These are phyloP conservation scores for Termitomyces eurrhizus DNA, from an alignment of 768 basidiomycete genomes.

Conservation along the genomic window DNA sequence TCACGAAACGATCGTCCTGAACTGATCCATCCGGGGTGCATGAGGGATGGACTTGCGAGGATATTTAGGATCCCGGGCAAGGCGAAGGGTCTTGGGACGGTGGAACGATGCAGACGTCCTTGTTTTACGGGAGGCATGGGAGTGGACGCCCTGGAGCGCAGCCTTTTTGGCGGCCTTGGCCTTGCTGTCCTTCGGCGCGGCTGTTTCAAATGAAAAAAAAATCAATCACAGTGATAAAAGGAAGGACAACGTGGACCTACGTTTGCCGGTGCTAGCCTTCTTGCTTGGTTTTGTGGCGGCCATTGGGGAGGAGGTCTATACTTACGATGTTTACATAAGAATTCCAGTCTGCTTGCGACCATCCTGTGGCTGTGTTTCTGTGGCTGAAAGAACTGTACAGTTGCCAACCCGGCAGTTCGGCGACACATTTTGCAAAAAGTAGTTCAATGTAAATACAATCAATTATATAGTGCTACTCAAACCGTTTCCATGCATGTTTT, in stretches of 20 bases:
- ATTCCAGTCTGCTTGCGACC: background rate
- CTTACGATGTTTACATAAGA: conserved; percentile 17
- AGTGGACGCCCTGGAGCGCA: conserved; percentile 81
- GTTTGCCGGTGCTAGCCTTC: conserved; percentile 49
- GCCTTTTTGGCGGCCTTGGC: conserved; percentile 97
- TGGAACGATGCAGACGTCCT: conserved; percentile 90
- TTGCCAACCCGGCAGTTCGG: conserved; percentile 3
- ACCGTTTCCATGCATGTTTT: conserved; percentile 77
- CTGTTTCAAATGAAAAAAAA: conserved; percentile 21
- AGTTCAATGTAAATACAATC: background rate
- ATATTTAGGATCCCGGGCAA: conserved; percentile 85
- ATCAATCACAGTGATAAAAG: background rate
- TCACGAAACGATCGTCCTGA: conserved; percentile 88
- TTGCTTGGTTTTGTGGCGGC: conserved; percentile 63
- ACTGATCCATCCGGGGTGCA: conserved; percentile 94
- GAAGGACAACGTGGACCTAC: conserved; percentile 25
- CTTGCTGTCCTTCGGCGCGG: conserved; percentile 51
- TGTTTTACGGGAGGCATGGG: conserved; percentile 73
- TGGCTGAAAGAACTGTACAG: conserved; percentile 19
- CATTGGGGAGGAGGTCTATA: conserved; percentile 36
- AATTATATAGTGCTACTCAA: conserved; percentile 33
- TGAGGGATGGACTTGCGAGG: conserved; percentile 93
- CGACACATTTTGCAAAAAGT: background rate
- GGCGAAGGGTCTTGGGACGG: conserved; percentile 89
- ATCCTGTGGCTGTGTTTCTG: conserved; percentile 16